Evolutionary conservation across 139 green algal genomes (phyloP).

Genomic region (Zygnema cylindricum): DNA sequence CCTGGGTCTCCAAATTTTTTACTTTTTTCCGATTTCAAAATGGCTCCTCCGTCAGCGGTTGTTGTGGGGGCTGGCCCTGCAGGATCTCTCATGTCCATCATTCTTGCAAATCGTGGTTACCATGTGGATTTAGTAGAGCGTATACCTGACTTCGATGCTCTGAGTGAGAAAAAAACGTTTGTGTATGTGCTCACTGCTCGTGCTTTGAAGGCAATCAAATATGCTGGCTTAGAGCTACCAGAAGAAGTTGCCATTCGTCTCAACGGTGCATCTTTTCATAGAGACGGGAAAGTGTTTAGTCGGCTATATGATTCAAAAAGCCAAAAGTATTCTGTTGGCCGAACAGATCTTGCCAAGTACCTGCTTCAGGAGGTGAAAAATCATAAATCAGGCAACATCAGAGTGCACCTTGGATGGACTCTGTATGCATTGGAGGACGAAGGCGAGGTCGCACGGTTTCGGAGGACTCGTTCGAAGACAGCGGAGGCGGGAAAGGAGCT

Average conservation of each 20-base stretch:
- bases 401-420: constrained; percentile 10
- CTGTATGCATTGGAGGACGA: constrained; percentile 16
- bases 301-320: neutral
- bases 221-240: constrained; percentile 12
- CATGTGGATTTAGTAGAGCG: constrained; percentile 14
- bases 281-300: neutral
- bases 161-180: neutral
- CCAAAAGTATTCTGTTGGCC: neutral
- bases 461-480: neutral
- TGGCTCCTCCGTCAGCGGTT: neutral
- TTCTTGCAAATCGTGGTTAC: constrained; percentile 21
- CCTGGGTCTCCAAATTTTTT: too few relatives aligned
- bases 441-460: neutral
- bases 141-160: neutral
- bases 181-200: neutral
- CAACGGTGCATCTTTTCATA: neutral
- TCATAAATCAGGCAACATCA: constrained; percentile 11
- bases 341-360: neutral
- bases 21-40: too few relatives aligned
- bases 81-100: constrained; percentile 12
- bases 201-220: neutral
- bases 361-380: neutral
- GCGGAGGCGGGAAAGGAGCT: neutral
- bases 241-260: neutral
- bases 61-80: constrained; percentile 12